These are phyloP conservation scores for Wilcoxina mikolae DNA, from an alignment of 495 filamentous ascomycete species.

Conservation along the genomic window DNA sequence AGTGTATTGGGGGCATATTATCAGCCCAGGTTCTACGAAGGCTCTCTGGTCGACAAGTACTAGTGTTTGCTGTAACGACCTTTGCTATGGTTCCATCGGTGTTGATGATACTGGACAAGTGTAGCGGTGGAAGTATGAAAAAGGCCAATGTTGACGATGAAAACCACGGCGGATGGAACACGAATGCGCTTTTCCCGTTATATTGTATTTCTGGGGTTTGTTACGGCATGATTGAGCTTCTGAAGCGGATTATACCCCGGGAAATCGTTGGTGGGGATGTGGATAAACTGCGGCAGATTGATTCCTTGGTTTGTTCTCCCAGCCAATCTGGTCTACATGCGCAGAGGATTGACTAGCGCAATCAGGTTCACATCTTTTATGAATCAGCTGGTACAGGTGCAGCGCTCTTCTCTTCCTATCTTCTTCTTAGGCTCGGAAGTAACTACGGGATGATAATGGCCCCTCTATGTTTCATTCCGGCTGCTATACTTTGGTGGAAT, in stretches of 20 bases:
- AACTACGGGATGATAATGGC: conserved; percentile 35
- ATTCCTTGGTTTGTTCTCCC: conserved; percentile 29
- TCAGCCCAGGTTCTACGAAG: conserved; percentile 33
- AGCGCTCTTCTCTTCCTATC: conserved; percentile 32
- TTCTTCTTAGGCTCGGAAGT: conserved; percentile 32
- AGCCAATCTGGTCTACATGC: no score
- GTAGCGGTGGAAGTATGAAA: conserved; percentile 32
- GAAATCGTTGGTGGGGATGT: conserved; percentile 37
- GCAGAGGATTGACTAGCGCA: background rate
- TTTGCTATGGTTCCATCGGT: conserved; percentile 32
- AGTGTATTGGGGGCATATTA: conserved; percentile 34
- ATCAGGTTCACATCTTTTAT: conserved; percentile 34
- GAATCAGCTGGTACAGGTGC: conserved; percentile 33
- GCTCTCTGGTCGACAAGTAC: conserved; percentile 31
- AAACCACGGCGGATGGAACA: conserved; percentile 32
- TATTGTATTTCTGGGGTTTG: conserved; percentile 29
- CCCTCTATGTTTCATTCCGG: conserved; percentile 31
- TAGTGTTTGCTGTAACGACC: conserved; percentile 28
- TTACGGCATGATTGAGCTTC: conserved; percentile 37
- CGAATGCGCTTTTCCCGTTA: conserved; percentile 33
- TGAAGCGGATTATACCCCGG: conserved; percentile 34
- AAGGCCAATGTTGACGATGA: conserved; percentile 23
- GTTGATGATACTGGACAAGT: conserved; percentile 30
- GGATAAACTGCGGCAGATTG: conserved; percentile 33
- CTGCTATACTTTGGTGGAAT: conserved; percentile 32